Conservation (phyloP, 257 asterid species). For the Nicotiana knightiana region DNA sequence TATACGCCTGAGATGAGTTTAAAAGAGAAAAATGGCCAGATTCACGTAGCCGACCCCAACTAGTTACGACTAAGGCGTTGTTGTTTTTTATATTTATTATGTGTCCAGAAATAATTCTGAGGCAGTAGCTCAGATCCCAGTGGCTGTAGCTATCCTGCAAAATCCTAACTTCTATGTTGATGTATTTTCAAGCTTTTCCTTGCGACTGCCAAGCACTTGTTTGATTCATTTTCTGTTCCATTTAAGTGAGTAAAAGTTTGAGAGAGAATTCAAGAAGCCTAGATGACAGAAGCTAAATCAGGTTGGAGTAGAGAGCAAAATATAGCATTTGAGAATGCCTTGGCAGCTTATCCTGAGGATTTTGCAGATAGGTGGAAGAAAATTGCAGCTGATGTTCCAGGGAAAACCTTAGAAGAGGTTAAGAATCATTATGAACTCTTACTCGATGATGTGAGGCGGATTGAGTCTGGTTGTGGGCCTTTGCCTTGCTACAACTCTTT, state of each 20-base stretch:
- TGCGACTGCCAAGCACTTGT: conserved; percentile 6
- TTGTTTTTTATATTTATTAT: too few relatives aligned
- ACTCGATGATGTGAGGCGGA: conserved; percentile 61
- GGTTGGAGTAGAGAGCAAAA: conserved; percentile 90
- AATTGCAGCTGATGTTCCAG: conserved; percentile 69
- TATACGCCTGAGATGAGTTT: background rate
- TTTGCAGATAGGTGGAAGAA: conserved; percentile 67
- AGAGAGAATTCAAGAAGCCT: conserved; percentile 18
- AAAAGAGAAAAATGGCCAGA: background rate
- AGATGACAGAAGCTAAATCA: conserved; percentile 68
- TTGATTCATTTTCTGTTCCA: background rate
- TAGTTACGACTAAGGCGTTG: background rate
- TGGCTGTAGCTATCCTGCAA: background rate
- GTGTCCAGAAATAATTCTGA: too few relatives aligned
- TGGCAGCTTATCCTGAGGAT: conserved; percentile 63
- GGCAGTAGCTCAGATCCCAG: background rate
- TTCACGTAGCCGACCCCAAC: background rate
- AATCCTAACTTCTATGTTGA: too few relatives aligned
- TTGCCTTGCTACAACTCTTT: conserved; percentile 56
- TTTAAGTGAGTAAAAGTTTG: background rate
- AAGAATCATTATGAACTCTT: conserved; percentile 66
- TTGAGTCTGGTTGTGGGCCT: conserved; percentile 66
- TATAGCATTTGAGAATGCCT: conserved; percentile 64
- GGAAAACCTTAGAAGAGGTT: conserved; percentile 68
- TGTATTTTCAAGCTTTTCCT: background rate